Percentiles rank a stretch among this genome's conserved stretches.
Evolutionary conservation across 1,284 basidiomycete species (phyloP).

Genomic region (Anthracocystis panici-leucophaei): DNA sequence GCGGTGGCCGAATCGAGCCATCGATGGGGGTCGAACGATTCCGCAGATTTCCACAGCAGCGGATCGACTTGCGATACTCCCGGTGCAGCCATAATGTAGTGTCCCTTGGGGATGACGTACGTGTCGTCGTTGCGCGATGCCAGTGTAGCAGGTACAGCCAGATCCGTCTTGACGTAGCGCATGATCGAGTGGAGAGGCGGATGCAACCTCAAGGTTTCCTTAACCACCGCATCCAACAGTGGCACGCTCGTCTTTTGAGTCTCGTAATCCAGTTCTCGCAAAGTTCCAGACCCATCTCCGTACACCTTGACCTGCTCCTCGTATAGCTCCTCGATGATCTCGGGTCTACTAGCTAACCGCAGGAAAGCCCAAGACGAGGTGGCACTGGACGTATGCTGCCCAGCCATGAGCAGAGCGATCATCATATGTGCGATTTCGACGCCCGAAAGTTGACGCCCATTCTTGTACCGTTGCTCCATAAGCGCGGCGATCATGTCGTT

Average conservation of each 20-base stretch:
- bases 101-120: constrained; percentile 90
- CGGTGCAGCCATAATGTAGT: constrained; percentile 91
- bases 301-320: constrained; percentile 89
- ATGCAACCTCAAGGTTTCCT: constrained; percentile 83
- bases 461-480: constrained; percentile 85
- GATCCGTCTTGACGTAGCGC: constrained; percentile 87
- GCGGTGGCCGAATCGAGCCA: constrained; percentile 83
- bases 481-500: constrained; percentile 94
- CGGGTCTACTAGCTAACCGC: constrained; percentile 83
- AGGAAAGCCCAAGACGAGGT: constrained; percentile 90
- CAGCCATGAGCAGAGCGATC: constrained; percentile 78
- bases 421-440: constrained; percentile 96
- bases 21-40: constrained; percentile 80
- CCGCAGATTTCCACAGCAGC: constrained; percentile 76
- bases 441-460: constrained; percentile 82
- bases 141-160: constrained; percentile 84
- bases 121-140: constrained; percentile 51
- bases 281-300: constrained; percentile 75
- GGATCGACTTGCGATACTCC: constrained; percentile 91
- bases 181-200: constrained; percentile 71
- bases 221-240: constrained; percentile 87
- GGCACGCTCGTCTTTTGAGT: constrained; percentile 82
- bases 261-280: constrained; percentile 87
- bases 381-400: constrained; percentile 96
- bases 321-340: constrained; percentile 77